Evolutionary conservation across 1,284 basidiomycete genomes (phyloP), one percentile per base, ranked within the genome.

Genomic region (Ustilago sp.): DNA sequence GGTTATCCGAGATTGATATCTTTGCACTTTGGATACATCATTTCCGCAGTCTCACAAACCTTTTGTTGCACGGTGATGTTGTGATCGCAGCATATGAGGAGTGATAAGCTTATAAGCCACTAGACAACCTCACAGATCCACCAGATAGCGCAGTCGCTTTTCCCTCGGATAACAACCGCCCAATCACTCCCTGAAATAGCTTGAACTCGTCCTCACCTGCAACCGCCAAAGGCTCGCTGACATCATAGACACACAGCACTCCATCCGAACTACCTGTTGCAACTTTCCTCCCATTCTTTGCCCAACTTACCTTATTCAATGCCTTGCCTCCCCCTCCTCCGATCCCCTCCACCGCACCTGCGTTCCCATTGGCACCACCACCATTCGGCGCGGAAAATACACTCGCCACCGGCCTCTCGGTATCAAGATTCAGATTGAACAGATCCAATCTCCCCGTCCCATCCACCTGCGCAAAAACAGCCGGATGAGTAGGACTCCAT

Each of bases 401-500:
- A 6, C 59, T 65, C 2, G 58, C 52, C 2, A 68, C 12, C 0
- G 74, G 74, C 8, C 74, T 36, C 90, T 99, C 97, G 6, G 93
- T 93, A 83, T 98, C 95, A 23, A 89, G 87, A 86, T 98, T 98
- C 83, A 99, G 87, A 86, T 99, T 97, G 94, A 95, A 99, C 53
- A 99, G 83, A 85, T 98, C 94, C 86, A 99, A 95, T 83, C 92
- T 92, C 38, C 96, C 97, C 2, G 92, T 92, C 0, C 95, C 97
- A 86, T 99, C 95, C 2, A 94, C 97, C 4, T 91, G 91, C 15
- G 93, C 96, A 86, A 99, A 99, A 50, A 97, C 73, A 0, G 95
- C 94, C 4, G 97, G 97, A 86, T 99, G 95, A 32, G 90, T 88
- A 2, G 95, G 94, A 86, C 98, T 95, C 97, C 97, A 99, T 84